Conservation (phyloP, 2,329 filamentous ascomycete species). For the Claviceps maximensis region DNA sequence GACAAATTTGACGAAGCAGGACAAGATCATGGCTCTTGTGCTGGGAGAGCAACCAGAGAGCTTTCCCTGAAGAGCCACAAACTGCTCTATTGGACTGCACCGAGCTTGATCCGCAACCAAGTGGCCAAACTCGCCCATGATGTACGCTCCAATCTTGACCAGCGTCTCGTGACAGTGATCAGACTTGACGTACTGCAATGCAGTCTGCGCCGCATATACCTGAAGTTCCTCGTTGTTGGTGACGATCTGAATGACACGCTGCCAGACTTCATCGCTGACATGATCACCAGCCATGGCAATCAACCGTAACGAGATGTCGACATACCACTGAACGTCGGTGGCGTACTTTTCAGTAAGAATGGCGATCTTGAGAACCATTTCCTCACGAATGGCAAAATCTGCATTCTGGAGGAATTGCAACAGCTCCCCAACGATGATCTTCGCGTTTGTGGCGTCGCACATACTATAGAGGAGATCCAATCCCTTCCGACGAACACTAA, state of each 20-base stretch:
- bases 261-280: slow-evolving; percentile 98
- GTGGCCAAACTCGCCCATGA: slow-evolving; percentile 94
- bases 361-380: slow-evolving; percentile 98
- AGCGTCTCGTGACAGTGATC: slow-evolving; percentile 94
- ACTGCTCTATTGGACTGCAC: slow-evolving; percentile 95
- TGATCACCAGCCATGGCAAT: slow-evolving; percentile 97
- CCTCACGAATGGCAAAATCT: slow-evolving; percentile 94
- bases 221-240: slow-evolving; percentile 98
- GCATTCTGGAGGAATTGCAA: slow-evolving; percentile 90
- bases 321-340: slow-evolving; percentile 97
- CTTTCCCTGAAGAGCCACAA: slow-evolving; percentile 82
- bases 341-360: slow-evolving; percentile 98
- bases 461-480: slow-evolving; percentile 97
- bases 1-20: slow-evolving; percentile 93
- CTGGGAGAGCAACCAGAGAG: slow-evolving; percentile 77
- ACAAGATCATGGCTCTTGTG: slow-evolving; percentile 86
- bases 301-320: slow-evolving; percentile 87
- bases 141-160: slow-evolving; percentile 94
- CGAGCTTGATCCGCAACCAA: slow-evolving; percentile 83
- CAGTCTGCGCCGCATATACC: slow-evolving; percentile 88
- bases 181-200: slow-evolving; percentile 80
- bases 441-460: slow-evolving; percentile 93
- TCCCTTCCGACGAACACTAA: slow-evolving; percentile 90
- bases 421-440: slow-evolving; percentile 84
- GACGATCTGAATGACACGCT: slow-evolving; percentile 95